Base-by-base conservation (phyloP, 2,329 filamentous ascomycete species). In the Penicillium freii region DNA sequence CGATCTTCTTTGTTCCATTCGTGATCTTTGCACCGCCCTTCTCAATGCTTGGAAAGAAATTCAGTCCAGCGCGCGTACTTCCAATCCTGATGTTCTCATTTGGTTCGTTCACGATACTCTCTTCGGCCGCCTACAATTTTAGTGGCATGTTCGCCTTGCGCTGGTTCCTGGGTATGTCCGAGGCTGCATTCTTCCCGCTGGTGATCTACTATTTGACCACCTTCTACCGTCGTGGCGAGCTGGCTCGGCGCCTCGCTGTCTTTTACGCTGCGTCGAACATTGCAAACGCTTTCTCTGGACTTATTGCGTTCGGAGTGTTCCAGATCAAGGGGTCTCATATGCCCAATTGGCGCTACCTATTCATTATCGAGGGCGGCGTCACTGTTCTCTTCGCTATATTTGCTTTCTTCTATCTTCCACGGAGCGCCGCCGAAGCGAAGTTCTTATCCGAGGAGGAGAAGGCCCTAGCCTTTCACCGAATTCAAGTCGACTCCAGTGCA, bases 231-330 rank as follows among this genome's bases (percentile, higher is more conserved):
- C 82, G 88, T 53, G 85, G 84, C 33, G 88, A 91, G 69, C 81
- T 91, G 3, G 88, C 87, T 6, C 80, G 88, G 9, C 83, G 88
- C 3, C 78, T 91, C 1, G 87, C 87, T 36, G 76, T 91, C 57
- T 91, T 91, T 75, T 92, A 92, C 65, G 89, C 88, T 0, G 88
- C 88, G 0, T 86, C 83, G 25, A 89, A 88, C 66, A 88, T 92
- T 57, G 89, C 89, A 23, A 86, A 84, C 56, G 86, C 86, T 2
- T 88, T 88, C 64, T 81, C 81, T 0, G 84, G 84, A 4, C 73
- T 87, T 1, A 75, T 87, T 15, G 78, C 84, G 0, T 87, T 83
- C 57, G 84, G 81, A 4, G 82, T 85, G 7, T 88, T 88, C 70
- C 83, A 84, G 27, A 84, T 85, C 64, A 62, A 80, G 38, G 69